These are phyloP conservation scores for Tetrapisispora nanseiensis DNA, from an alignment of 805 yeast genomes.

Conservation along the genomic window DNA sequence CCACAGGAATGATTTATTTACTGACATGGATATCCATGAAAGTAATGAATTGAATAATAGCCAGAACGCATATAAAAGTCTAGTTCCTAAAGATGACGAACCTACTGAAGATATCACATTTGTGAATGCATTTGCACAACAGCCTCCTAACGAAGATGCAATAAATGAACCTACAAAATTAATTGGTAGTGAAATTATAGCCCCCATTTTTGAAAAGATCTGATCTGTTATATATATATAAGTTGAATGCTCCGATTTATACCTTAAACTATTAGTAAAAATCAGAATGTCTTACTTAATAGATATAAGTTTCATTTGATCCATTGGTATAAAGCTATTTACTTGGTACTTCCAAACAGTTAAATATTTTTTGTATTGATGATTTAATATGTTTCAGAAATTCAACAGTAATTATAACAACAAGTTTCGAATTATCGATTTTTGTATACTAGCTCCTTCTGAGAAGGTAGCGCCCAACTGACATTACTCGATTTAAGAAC, in stretches of 20 bases:
- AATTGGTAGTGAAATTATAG: conserved; percentile 61
- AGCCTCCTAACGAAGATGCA: conserved; percentile 75
- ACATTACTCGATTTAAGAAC: no score
- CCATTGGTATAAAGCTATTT: no score
- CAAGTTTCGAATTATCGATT: no score
- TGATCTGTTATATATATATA: not conserved
- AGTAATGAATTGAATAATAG: conserved; percentile 68
- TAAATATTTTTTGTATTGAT: no score
- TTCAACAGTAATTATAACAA: no score
- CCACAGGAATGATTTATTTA: conserved; percentile 66
- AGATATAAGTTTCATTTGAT: no score
- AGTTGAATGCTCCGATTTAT: not conserved
- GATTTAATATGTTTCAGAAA: no score
- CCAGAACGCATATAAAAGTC: conserved; percentile 75
- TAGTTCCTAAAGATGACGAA: conserved; percentile 70
- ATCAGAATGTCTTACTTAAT: not conserved
- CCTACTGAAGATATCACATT: conserved; percentile 42
- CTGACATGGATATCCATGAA: conserved; percentile 80
- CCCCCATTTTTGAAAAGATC: conserved; percentile 44
- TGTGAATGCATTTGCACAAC: conserved; percentile 60
- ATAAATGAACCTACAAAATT: conserved; percentile 49
- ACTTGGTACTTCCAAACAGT: no score
- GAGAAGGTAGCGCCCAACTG: no score
- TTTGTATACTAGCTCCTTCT: no score
- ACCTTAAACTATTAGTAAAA: not conserved